Conservation (phyloP, 2,329 filamentous ascomycete species). For the Emmonsiellopsis sp. region DNA sequence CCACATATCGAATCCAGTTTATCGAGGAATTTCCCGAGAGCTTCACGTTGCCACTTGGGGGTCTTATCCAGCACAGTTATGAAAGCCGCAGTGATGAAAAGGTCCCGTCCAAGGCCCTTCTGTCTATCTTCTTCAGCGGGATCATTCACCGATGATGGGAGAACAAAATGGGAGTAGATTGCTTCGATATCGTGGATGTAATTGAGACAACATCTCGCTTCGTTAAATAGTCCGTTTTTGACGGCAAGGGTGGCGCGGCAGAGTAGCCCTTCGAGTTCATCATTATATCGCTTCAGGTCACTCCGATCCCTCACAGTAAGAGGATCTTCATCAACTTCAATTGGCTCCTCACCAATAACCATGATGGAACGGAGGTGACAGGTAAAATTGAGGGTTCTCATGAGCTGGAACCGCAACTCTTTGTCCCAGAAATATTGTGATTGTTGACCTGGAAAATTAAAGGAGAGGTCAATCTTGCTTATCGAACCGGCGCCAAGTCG, state of each 20-base stretch:
- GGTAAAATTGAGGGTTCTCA: background rate
- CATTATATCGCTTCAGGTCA: background rate
- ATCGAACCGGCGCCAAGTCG: background rate
- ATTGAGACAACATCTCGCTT: background rate
- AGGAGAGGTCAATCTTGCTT: background rate
- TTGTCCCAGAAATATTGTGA: background rate
- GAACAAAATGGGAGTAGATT: background rate
- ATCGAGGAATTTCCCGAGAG: background rate
- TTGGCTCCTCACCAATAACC: too few relatives aligned
- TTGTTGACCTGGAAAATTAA: background rate
- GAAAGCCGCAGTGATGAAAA: background rate
- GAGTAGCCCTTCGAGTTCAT: background rate
- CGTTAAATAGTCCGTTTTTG: background rate
- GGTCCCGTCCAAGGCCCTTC: background rate
- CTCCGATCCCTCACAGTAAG: background rate
- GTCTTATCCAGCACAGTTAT: background rate
- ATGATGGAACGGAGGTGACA: too few relatives aligned
- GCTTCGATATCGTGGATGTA: background rate
- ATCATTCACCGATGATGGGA: background rate
- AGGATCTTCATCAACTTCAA: too few relatives aligned
- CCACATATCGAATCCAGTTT: background rate
- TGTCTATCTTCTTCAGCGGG: background rate
- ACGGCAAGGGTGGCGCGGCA: background rate
- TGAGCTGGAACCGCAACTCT: background rate
- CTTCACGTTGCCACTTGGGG: too few relatives aligned